Evolutionary conservation across 352 stramenopile genomes (phyloP).

Genomic region (Phytopythium litorale): DNA sequence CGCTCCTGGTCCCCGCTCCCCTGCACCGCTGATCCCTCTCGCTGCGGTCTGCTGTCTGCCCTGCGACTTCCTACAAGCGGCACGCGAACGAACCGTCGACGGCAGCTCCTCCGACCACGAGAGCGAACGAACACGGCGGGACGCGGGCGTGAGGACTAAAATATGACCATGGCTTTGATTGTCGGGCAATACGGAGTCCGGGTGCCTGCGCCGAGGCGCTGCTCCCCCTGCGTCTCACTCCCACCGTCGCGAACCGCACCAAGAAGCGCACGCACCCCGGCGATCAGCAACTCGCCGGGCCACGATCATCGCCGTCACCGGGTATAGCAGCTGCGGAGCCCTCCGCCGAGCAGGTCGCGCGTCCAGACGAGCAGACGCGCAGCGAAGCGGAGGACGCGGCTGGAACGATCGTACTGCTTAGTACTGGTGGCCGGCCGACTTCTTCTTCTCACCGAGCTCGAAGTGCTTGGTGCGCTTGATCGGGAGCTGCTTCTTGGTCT

Average conservation of each 20-base stretch:
- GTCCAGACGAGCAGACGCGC: conserved; percentile 12
- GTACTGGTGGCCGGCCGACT: conserved; percentile 95
- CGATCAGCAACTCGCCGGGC: conserved; percentile 9
- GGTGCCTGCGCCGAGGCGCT: conserved; percentile 7
- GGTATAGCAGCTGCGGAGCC: conserved; percentile 18
- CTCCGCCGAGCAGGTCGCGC: background rate
- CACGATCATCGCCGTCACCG: conserved; percentile 17
- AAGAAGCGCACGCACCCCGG: conserved; percentile 10
- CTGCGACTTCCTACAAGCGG: too few relatives aligned
- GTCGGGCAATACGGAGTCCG: conserved; percentile 18
- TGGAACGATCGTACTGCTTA: conserved; percentile 61
- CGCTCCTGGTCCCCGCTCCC: background rate
- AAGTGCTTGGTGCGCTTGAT: conserved; percentile 99
- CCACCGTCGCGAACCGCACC: conserved; percentile 10
- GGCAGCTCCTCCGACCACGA: background rate
- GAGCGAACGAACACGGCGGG: conserved; percentile 7
- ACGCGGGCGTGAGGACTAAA: conserved; percentile 32
- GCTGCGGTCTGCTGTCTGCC: background rate
- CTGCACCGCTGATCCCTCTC: background rate
- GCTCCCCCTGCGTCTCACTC: conserved; percentile 4
- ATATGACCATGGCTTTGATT: conserved; percentile 56
- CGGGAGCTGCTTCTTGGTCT: conserved; percentile 98
- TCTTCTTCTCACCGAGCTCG: conserved; percentile 99
- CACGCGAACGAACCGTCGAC: background rate
- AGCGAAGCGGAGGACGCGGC: conserved; percentile 4